Base-by-base conservation (phyloP, 345 rosid species). In the Raphanus raphanistrum region DNA sequence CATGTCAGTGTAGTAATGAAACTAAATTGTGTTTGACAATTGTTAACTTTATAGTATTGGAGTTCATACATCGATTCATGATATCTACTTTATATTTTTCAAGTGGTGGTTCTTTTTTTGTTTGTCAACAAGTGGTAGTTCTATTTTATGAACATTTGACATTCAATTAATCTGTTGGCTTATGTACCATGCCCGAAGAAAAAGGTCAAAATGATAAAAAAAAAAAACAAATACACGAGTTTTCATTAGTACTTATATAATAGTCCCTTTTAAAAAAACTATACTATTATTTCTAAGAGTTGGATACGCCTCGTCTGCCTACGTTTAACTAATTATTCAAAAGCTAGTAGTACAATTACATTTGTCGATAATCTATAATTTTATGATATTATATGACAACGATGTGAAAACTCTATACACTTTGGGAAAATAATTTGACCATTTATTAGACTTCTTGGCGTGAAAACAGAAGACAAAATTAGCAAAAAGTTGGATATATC, bases 381-480 rank as follows among this genome's bases (percentile, higher is more conserved):
- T 35, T 50, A 54, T 35, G 65, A 52, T 52, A 64, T 17, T 71
- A 12, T 58, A 57, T 26, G 76, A 72, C 68, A 72, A 66, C 66
- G 76, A 72, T 58, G 32, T 78, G 77, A 72, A 71, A 65, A 21
- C 21, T 21, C 21, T 21, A 21, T 21, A 21, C 21, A 21, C 21
- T 21, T 21, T 21, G 21, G 21, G 21, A 21, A 21, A 21, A 21
- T 21, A 21, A 21, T 21, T 21, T 78, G 61, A 72, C 63, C 4
- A 78, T 0, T 32, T 17, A 9, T 55, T 59, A 78, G 27, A 45
- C 45, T 17, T 5, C 35, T 73, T 66, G 63, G 74, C 81, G 12
- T 48, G 8, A 67, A 72, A 78, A 66, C 35, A 72, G 73, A 67
- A 41, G 58, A 72, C 77, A 60, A 66, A 72, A 33, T 33, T 60